Base-by-base conservation (phyloP, 2,329 filamentous ascomycete genomes). In the Hypoxylon sp. region DNA sequence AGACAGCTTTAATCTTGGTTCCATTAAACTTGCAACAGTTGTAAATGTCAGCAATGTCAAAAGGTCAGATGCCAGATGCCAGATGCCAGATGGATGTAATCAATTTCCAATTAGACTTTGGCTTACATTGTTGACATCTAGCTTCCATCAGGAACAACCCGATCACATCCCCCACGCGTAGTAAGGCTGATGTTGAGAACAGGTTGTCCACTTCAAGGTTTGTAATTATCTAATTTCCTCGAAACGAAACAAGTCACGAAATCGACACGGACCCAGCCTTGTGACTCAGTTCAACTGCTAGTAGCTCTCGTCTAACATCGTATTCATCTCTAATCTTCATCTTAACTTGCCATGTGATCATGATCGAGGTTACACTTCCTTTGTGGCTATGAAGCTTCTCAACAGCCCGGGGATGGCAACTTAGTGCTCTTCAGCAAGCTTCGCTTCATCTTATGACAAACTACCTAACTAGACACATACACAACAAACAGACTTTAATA, bases 161-260 rank as follows among this genome's bases (percentile, higher is more conserved):
- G 13, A 28, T 30, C 24, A 28, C 44, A 26, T 28, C 22, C 24
- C 15, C 28, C 44, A 17, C 44, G 22, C 15, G 22, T 47, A 19
- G 2, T 20, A 3, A 47, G 22, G 22, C 44, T 26, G 22, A 26
- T 15, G 8, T 24, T 24, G 41, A 22, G 19, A 47, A 47, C 44
- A 47, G 24, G 15, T 30, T 47, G 44, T 28, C 44, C 22, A 47
- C 7, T 26, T 28, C 22, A 28, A 28, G 19, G 15, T 28, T 28
- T 28, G 22, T 26, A 47, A 28, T 19, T 47, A 24, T 24, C 41
- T 46, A 47, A 28, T 47, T 47, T 47, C 44, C 44, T 17, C n/a
- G 22, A 46, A 46, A 46, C 22, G 44, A 47, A 47, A 28, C 22
- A 28, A 15, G 20, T 7, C 41, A 46, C 41, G 41, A 10, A 46